Percentiles rank a stretch among this genome's conserved stretches.
Evolutionary conservation across 2,329 filamentous ascomycete species (phyloP).

Genomic region (Talaromyces sp.): DNA sequence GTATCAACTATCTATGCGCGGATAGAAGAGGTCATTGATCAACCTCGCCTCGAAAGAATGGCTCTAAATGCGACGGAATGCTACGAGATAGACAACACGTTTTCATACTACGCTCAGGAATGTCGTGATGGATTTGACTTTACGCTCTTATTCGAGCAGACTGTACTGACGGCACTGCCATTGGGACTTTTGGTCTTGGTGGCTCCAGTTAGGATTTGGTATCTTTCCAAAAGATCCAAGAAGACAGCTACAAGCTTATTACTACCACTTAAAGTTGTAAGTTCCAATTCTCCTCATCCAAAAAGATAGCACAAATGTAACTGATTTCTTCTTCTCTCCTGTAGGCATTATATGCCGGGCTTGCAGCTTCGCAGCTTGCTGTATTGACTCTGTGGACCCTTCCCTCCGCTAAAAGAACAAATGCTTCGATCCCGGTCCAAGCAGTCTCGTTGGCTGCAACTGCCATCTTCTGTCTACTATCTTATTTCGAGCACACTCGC

Average conservation of each 20-base stretch:
- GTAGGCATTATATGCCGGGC: slow-evolving; percentile 32
- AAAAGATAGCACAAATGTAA: background rate
- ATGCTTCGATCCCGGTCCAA: slow-evolving; percentile 34
- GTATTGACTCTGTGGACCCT: slow-evolving; percentile 38
- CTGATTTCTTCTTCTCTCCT: background rate
- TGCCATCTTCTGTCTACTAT: slow-evolving; percentile 31
- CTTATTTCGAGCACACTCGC: slow-evolving; percentile 27
- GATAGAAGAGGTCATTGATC: background rate
- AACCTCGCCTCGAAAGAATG: slow-evolving; percentile 16
- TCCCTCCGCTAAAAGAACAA: slow-evolving; percentile 30
- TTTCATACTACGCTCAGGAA: slow-evolving; percentile 31
- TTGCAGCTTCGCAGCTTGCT: slow-evolving; percentile 36
- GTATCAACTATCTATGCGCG: slow-evolving; percentile 2
- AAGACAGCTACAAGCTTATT: slow-evolving; percentile 35
- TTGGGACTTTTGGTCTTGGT: slow-evolving; percentile 35
- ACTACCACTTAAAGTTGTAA: slow-evolving; percentile 35
- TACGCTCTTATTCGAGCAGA: slow-evolving; percentile 47
- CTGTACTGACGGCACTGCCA: slow-evolving; percentile 38
- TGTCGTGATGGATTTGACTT: slow-evolving; percentile 45
- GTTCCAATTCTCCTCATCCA: slow-evolving; percentile 20
- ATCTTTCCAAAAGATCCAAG: slow-evolving; percentile 33
- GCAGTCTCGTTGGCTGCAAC: slow-evolving; percentile 30
- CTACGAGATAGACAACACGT: slow-evolving; percentile 33
- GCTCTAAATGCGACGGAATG: slow-evolving; percentile 27
- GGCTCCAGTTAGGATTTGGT: slow-evolving; percentile 34